These are phyloP conservation scores for Aspergillus affinis DNA, from an alignment of 495 filamentous ascomycete species.

Conservation along the genomic window DNA sequence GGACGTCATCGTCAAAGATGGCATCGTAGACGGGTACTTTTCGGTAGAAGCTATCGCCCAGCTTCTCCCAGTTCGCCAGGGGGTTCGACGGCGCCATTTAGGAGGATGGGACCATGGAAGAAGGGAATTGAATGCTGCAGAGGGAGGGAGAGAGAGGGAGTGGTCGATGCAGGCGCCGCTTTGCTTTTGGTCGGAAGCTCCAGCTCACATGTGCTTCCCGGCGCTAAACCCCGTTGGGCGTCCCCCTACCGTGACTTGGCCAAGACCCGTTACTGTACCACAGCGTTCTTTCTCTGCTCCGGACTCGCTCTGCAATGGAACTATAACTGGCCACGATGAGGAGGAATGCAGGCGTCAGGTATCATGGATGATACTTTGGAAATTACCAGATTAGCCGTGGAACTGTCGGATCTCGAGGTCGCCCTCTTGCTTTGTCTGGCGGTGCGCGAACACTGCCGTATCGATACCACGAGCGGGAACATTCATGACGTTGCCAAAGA, in stretches of 20 bases:
- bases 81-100: constrained; percentile 57
- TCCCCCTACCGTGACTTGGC: neutral
- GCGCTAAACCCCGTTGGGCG: constrained; percentile 19
- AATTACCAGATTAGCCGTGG: constrained; percentile 63
- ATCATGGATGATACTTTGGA: constrained; percentile 55
- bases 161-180: neutral
- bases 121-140: neutral
- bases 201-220: constrained; percentile 19
- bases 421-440: constrained; percentile 78
- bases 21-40: constrained; percentile 89
- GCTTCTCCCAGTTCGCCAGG: constrained; percentile 87
- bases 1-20: constrained; percentile 86
- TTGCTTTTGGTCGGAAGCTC: constrained; percentile 3
- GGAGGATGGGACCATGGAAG: constrained; percentile 10
- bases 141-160: neutral
- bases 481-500: constrained; percentile 68
- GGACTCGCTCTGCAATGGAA: neutral
- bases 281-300: neutral
- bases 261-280: constrained; percentile 4
- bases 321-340: neutral
- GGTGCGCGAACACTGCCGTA: constrained; percentile 81
- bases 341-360: neutral
- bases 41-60: constrained; percentile 91
- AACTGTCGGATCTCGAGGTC: constrained; percentile 84
- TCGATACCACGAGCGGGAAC: constrained; percentile 64